Evolutionary conservation across 306 rosid genomes (phyloP).

Genomic region (Cucumis sativus): Cucumber_9930_V3 NC_026660.2:22955001-22955500

Average conservation of each 20-base stretch:
- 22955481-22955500: background rate
- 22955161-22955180: constrained; percentile 35
- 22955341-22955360: background rate
- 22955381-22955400: background rate
- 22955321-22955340: background rate
- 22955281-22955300: background rate
- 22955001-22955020: background rate
- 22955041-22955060: background rate
- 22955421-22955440: background rate
- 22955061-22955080: background rate
- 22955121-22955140: constrained; percentile 31
- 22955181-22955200: background rate
- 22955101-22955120: constrained; percentile 46
- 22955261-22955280: background rate
- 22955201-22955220: background rate
- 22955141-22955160: constrained; percentile 22
- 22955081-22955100: constrained; percentile 43
- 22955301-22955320: background rate
- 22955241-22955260: background rate
- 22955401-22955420: background rate
- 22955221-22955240: background rate
- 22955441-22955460: background rate
- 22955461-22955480: background rate
- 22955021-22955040: background rate
- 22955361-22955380: background rate